phyloP scores from a whole-genome alignment of 345 rosid species.

The Microcos paniculata region DNA sequence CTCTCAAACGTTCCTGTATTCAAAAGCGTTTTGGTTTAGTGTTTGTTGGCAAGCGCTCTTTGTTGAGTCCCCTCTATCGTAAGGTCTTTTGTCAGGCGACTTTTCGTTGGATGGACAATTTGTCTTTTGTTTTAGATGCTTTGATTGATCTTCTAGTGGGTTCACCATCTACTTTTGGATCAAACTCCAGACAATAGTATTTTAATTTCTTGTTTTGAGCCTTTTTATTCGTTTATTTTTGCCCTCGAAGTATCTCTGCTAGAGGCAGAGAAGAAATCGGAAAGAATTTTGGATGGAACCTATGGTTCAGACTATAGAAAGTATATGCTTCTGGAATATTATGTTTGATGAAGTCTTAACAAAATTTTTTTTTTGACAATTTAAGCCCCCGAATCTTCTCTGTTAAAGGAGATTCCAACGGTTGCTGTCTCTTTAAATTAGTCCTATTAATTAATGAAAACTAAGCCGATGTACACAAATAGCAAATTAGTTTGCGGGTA shows the following conservation, averaged over 20 bases:
- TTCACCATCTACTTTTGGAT: not conserved
- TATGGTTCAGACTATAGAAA: too few species aligned
- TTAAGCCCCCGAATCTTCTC: too few species aligned
- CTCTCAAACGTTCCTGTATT: not conserved
- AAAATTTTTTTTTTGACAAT: not conserved
- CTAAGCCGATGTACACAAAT: too few species aligned
- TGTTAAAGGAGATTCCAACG: too few species aligned
- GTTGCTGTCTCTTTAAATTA: too few species aligned
- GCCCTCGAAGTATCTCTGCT: too few species aligned
- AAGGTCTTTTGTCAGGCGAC: not conserved
- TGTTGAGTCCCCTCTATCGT: constrained; percentile 2
- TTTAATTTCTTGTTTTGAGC: not conserved
- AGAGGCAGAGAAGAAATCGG: too few species aligned
- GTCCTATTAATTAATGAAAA: too few species aligned
- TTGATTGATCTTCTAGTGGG: not conserved
- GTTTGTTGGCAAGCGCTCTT: not conserved
- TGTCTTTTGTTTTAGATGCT: not conserved
- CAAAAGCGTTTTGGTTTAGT: constrained; percentile 2
- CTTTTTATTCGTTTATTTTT: not conserved
- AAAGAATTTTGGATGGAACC: too few species aligned
- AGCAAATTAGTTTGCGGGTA: too few species aligned
- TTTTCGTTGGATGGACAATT: not conserved
- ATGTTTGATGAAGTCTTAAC: not conserved
- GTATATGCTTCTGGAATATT: too few species aligned
- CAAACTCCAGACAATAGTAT: not conserved